A percentile compares a stretch with the other conserved stretches of the same genome.
Conservation (phyloP, 768 basidiomycete species). For the Chalciporus pseudorubinellus region DNA sequence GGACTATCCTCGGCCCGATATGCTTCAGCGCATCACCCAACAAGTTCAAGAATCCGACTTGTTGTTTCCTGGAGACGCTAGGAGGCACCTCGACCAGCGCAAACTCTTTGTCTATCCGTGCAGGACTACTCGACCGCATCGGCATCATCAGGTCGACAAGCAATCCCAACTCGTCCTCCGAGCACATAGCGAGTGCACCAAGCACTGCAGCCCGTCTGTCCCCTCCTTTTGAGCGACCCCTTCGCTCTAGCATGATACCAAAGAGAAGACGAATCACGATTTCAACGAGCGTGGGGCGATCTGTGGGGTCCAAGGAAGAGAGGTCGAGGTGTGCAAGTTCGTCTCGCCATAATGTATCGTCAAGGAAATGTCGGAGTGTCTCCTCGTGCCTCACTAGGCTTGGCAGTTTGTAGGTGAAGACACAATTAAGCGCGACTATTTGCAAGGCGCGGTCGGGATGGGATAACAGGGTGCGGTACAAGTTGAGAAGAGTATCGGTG, state of each 20-base stretch:
- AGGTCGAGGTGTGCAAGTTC: slow-evolving; percentile 73
- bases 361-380: slow-evolving; percentile 67
- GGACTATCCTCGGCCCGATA: slow-evolving; percentile 67
- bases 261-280: slow-evolving; percentile 75
- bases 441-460: slow-evolving; percentile 84
- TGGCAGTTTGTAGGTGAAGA: slow-evolving; percentile 79
- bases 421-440: slow-evolving; percentile 67
- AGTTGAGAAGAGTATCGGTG: slow-evolving; percentile 56
- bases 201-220: slow-evolving; percentile 75
- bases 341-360: slow-evolving; percentile 89
- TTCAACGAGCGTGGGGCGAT: slow-evolving; percentile 66
- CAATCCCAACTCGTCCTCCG: slow-evolving; percentile 67
- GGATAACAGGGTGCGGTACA: slow-evolving; percentile 77
- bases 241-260: slow-evolving; percentile 82
- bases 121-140: slow-evolving; percentile 40
- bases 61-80: slow-evolving; percentile 56
- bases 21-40: slow-evolving; percentile 82
- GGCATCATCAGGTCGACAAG: slow-evolving; percentile 84
- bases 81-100: slow-evolving; percentile 26
- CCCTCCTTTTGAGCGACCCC: slow-evolving; percentile 63
- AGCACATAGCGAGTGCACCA: slow-evolving; percentile 64
- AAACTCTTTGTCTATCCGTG: slow-evolving; percentile 29
- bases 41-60: slow-evolving; percentile 80
- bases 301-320: slow-evolving; percentile 49
- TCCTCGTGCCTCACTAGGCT: slow-evolving; percentile 54